Evolutionary conservation across 257 asterid species (phyloP).

Genomic region (Craterostigma plantagineum): DNA sequence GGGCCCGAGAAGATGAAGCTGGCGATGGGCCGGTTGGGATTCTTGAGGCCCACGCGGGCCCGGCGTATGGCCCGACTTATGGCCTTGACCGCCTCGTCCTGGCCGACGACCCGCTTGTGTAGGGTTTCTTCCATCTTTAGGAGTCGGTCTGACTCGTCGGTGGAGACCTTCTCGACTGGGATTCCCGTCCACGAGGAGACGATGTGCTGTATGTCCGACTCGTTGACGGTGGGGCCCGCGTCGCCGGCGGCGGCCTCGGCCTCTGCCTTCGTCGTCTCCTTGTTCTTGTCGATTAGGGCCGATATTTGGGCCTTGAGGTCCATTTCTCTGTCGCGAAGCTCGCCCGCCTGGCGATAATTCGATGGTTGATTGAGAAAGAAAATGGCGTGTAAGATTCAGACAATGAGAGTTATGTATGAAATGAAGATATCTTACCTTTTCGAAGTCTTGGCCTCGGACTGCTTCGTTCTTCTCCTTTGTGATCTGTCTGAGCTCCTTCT

Average conservation of each 20-base stretch:
- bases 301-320: conserved; percentile 89
- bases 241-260: conserved; percentile 63
- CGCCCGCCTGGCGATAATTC: conserved; percentile 55
- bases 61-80: conserved; percentile 72
- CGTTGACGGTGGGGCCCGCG: conserved; percentile 70
- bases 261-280: conserved; percentile 90
- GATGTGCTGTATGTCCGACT: conserved; percentile 86
- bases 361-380: too few species aligned
- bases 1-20: conserved; percentile 85
- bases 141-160: conserved; percentile 87
- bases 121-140: conserved; percentile 95
- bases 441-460: conserved; percentile 86
- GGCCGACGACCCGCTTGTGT: conserved; percentile 58
- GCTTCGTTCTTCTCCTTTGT: conserved; percentile 96
- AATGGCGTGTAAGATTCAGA: too few species aligned
- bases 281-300: conserved; percentile 65
- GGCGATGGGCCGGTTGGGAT: conserved; percentile 24
- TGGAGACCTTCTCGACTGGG: conserved; percentile 86
- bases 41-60: conserved; percentile 15
- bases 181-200: conserved; percentile 96
- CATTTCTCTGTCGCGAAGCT: conserved; percentile 89
- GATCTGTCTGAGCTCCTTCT: conserved; percentile 89
- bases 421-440: too few species aligned
- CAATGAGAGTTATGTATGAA: too few species aligned
- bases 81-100: conserved; percentile 71